Evolutionary conservation across 2,329 filamentous ascomycete species (phyloP).

Genomic region (Cladosporium cucumerinum): DNA sequence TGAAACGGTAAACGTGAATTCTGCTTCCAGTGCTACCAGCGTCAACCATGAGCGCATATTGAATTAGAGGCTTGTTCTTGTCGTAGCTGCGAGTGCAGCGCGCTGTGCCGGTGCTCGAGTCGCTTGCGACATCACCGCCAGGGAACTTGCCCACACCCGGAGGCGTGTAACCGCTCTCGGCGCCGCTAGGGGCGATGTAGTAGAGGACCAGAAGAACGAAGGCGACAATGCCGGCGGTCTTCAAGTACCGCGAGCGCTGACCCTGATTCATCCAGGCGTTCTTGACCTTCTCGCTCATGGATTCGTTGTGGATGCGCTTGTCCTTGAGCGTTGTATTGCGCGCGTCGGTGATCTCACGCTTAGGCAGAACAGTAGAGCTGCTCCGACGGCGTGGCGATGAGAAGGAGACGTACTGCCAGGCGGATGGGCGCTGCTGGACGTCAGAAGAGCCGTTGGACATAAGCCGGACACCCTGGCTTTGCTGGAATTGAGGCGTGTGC

Average conservation of each 20-base stretch:
- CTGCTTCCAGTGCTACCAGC: slow-evolving; percentile 95
- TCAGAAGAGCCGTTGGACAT: slow-evolving; percentile 12
- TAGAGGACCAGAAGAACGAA: slow-evolving; percentile 58
- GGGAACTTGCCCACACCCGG: slow-evolving; percentile 19
- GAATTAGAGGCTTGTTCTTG: slow-evolving; percentile 86
- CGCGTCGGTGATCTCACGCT: slow-evolving; percentile 1
- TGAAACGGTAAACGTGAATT: slow-evolving; percentile 98
- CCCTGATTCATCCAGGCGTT: slow-evolving; percentile 59
- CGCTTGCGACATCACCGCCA: slow-evolving; percentile 42
- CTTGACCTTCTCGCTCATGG: slow-evolving; percentile 38
- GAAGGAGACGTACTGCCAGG: slow-evolving; percentile 9
- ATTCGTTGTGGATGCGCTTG: slow-evolving; percentile 35
- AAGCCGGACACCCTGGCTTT: neutral
- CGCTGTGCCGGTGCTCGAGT: slow-evolving; percentile 63
- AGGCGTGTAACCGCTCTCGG: slow-evolving; percentile 4
- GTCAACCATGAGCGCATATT: slow-evolving; percentile 98
- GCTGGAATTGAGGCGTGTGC: neutral
- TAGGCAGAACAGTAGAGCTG: slow-evolving; percentile 14
- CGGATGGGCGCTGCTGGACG: slow-evolving; percentile 7
- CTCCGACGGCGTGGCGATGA: slow-evolving; percentile 15
- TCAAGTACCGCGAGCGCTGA: slow-evolving; percentile 58
- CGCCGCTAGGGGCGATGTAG: slow-evolving; percentile 47
- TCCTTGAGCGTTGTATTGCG: slow-evolving; percentile 1
- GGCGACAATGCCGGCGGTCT: slow-evolving; percentile 58
- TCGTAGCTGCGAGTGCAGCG: slow-evolving; percentile 82